Conservation (phyloP, 2,329 filamentous ascomycete genomes). For the Stagonosporopsis rhizophila region DNA sequence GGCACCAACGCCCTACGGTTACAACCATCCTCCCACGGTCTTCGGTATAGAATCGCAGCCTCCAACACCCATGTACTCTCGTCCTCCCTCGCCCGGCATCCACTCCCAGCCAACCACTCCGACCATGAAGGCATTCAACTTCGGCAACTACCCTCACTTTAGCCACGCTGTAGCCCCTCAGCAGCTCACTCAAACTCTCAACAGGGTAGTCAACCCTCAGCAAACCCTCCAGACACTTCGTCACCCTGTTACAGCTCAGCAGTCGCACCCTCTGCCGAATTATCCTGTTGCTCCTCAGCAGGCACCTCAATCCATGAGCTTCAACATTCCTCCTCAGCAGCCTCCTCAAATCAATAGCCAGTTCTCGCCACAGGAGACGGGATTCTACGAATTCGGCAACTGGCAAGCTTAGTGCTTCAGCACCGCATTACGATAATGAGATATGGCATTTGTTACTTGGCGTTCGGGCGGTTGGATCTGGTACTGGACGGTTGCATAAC, state of each 20-base stretch:
- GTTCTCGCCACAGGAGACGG: slow-evolving; percentile 15
- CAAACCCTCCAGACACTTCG: slow-evolving; percentile 19
- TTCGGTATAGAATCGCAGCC: slow-evolving; percentile 27
- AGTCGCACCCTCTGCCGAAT: slow-evolving; percentile 13
- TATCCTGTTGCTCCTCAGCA: slow-evolving; percentile 16
- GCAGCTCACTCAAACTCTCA: slow-evolving; percentile 19
- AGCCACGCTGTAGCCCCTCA: slow-evolving; percentile 20
- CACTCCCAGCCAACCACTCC: slow-evolving; percentile 42
- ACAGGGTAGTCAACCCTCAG: slow-evolving; percentile 19
- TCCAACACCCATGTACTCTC: slow-evolving; percentile 18
- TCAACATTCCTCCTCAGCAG: slow-evolving; percentile 13
- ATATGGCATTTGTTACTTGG: slow-evolving; percentile 6
- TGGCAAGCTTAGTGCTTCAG: slow-evolving; percentile 7
- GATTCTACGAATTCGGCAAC: slow-evolving; percentile 13
- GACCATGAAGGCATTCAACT: slow-evolving; percentile 24
- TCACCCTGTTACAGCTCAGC: slow-evolving; percentile 17
- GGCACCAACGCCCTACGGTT: slow-evolving; percentile 16
- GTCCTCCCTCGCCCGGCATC: slow-evolving; percentile 19
- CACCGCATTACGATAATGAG: slow-evolving; percentile 7
- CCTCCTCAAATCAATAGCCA: slow-evolving; percentile 13
- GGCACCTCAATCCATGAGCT: slow-evolving; percentile 14
- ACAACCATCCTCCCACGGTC: slow-evolving; percentile 33
- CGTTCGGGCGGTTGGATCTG: slow-evolving; percentile 6
- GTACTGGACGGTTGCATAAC: slow-evolving; percentile 10
- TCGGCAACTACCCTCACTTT: slow-evolving; percentile 16